phyloP scores from a whole-genome alignment of 148 eudicot species.

The Dianthus caryophyllus region DNA sequence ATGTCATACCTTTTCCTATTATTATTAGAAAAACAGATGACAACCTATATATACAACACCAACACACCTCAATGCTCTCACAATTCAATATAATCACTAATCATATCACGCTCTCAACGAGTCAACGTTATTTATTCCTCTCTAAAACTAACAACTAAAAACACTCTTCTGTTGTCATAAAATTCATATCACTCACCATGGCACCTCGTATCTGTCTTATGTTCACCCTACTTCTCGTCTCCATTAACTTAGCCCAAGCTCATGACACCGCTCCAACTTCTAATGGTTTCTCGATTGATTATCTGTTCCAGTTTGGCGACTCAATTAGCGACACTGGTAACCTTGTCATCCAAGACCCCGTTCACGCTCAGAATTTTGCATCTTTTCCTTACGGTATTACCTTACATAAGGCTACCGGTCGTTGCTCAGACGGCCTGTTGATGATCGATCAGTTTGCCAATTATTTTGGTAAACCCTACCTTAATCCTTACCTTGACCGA shows the following conservation, averaged over 20 bases:
- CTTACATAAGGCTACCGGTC: background rate
- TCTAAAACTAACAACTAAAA: too few relatives aligned
- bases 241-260: background rate
- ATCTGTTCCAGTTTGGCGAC: too few relatives aligned
- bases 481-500: background rate
- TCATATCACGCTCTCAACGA: too few relatives aligned
- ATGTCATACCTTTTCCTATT: too few relatives aligned
- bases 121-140: too few relatives aligned
- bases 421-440: constrained; percentile 9
- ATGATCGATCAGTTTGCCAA: background rate
- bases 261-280: background rate
- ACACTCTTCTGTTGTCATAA: too few relatives aligned
- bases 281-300: background rate
- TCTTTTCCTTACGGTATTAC: background rate
- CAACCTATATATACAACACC: background rate
- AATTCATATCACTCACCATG: background rate
- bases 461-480: background rate
- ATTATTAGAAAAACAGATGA: too few relatives aligned
- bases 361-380: too few relatives aligned
- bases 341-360: too few relatives aligned
- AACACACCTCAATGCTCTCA: background rate
- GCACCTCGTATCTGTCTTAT: background rate
- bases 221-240: background rate
- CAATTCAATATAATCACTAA: too few relatives aligned
- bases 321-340: too few relatives aligned